Base-by-base conservation (phyloP, 768 basidiomycete species). In the Kwoniella dendrophila region DNA sequence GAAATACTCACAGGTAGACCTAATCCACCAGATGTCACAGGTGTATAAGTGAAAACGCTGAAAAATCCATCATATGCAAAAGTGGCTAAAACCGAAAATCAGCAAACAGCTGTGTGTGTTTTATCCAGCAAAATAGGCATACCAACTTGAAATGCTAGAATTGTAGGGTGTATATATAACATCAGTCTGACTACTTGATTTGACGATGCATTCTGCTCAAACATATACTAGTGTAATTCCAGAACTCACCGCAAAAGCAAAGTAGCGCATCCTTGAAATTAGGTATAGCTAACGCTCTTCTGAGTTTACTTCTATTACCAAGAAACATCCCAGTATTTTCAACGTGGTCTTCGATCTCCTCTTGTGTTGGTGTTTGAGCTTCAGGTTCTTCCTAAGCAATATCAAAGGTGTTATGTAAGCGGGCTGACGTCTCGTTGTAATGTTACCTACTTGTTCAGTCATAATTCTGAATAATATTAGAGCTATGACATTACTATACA, bases 21-120 rank as follows among this genome's bases (percentile, higher is more conserved):
- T 26, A 69, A 56, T 27, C 73, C 73, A 8, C 73, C 73, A 12
- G 34, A 44, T 1, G 34, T 3, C 7, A 67, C 52, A 4, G 38
- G 10, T 12, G 73, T 73, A 43, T 71, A 75, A 2, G 63, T 65
- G 33, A 60, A 69, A 20, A 72, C 66, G 5, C 69, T 62, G 50
- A 64, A 67, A 14, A 75, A 62, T n/a, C 66, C 69, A 22, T 41
- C 22, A 43, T 32, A 30, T 10, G 45, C 58, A 12, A 40, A 50
- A 20, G 24, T 53, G 11, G 38, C 38, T 49, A 16, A 6, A 6
- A 36, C 18, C 49, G 20, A 22, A 24, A 12, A 4, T 7, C 29
- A 22, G 27, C 12, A 27, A 29, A 5, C 41, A 38, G 36, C 43
- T 22, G 11, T 38, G 8, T 38, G 8, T 38, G 36, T 38, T 18